Base-by-base conservation (phyloP, 257 asterid genomes). In the Penstemon newberryi region DNA sequence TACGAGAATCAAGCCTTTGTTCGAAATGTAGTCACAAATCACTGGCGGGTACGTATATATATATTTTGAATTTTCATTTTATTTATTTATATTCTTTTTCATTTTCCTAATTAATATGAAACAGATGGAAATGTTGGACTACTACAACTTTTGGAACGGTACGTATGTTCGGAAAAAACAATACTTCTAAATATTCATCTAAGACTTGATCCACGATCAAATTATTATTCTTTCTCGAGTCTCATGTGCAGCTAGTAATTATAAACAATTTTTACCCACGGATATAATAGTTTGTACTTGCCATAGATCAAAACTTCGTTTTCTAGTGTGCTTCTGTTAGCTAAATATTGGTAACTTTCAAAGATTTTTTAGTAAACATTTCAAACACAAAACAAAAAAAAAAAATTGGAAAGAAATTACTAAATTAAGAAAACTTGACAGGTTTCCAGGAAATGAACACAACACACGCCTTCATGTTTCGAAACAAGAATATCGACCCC, bases 391-490 rank as follows among this genome's bases (percentile, higher is more conserved):
- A 11, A 19, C 53, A 51, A 13, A 52, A 62, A 3, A 52, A 62
- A 3, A 15, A 15, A 15, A 15, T 15, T 15, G 18, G 18, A 46
- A 46, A 6, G 10, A 54, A 2, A 25, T 5, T 11, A 36, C 47
- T 8, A 47, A 19, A 25, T 7, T 18, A 0, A 43, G 54, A 3
- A 47, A 47, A 47, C 18, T 15, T 25, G 33, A 13, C 79, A 90
- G 95, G 75, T 64, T 82, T 71, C 67, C 82, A 75, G 9, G 78
- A 86, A 52, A 8, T 6, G 18, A 3, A 65, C 56, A 43, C 90
- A 39, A 81, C 95, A 60, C 65, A 73, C 5, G 87, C 87, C 19
- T 73, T 83, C 36, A 80, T 87, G 81, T 80, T 86, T 65, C 82
- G 64, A 47, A 82, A 87, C 55, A 80, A 70, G 65, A 53, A 11